Base-by-base conservation (phyloP, 306 rosid genomes). In the Coriaria nepalensis region DNA sequence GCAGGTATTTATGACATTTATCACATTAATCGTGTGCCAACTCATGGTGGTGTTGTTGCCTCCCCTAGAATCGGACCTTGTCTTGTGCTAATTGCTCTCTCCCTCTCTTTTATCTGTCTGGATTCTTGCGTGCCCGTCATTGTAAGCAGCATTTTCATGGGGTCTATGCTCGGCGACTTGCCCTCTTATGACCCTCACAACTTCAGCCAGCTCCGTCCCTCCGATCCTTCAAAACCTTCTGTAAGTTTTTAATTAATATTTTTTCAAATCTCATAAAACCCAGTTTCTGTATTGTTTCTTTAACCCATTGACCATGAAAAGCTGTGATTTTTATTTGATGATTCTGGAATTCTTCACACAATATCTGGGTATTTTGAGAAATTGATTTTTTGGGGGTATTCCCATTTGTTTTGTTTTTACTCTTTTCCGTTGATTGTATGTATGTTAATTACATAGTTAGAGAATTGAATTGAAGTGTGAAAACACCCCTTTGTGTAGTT, bases 151-250 rank as follows among this genome's bases (percentile, higher is more conserved):
- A 51, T 45, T 52, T 59, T 38, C 5, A 88, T 83, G 97, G 97
- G 86, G 45, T 84, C 93, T 59, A 13, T 73, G 38, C 79, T 84
- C 40, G 93, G 95, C 11, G 81, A 88, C 80, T 79, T 69, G 86
- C 95, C 95, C 46, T 84, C 97, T 4, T 68, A 68, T 37, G 81
- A 88, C 72, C 93, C 97, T 49, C 84, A 88, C 71, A 88, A 88
- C 76, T 88, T 88, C 81, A 88, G 87, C 72, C 93, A 81, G 66
- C 76, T 84, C 59, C 86, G 93, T 33, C 86, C 93, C 40, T 74
- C 87, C 13, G 95, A 88, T 88, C 84, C 93, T 57, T 76, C 90
- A 8, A 74, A 40, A 42, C 86, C 93, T 63, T 78, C 93, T 53
- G 97, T 88, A 54, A 83, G 94, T 67, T 45, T 46, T 45, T 39